These are phyloP conservation scores for Lagenaria siceraria DNA, from an alignment of 306 rosid genomes.

Conservation along the genomic window DNA sequence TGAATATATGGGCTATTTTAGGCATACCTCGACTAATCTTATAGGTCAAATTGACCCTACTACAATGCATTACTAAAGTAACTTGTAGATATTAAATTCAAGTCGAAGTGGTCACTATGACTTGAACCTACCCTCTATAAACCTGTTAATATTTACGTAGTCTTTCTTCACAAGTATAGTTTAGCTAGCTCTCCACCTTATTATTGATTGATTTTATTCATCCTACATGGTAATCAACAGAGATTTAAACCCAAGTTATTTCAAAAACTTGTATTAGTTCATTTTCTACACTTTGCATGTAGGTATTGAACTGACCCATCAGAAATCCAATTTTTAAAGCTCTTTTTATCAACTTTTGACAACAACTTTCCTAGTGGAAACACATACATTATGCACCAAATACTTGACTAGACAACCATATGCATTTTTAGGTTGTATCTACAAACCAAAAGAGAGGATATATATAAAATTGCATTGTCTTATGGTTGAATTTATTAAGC, in stretches of 20 bases:
- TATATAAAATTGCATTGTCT: slow-evolving; percentile 17
- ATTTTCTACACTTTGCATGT: background rate
- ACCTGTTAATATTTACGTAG: too few species aligned
- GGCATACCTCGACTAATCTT: too few species aligned
- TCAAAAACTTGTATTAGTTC: background rate
- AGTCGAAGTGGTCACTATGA: too few species aligned
- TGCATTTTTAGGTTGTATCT: slow-evolving; percentile 7
- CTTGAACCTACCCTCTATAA: too few species aligned
- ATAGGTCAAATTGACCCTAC: too few species aligned
- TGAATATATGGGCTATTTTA: too few species aligned
- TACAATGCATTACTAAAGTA: too few species aligned
- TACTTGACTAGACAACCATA: slow-evolving; percentile 22
- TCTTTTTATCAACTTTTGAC: slow-evolving; percentile 3
- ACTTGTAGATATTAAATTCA: too few species aligned
- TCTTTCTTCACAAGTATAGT: too few species aligned
- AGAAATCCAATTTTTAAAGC: background rate
- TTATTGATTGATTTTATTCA: background rate
- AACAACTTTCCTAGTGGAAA: slow-evolving; percentile 43
- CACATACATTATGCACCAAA: slow-evolving; percentile 66
- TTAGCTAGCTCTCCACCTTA: too few species aligned
- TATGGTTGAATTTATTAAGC: slow-evolving; percentile 11
- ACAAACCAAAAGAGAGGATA: background rate
- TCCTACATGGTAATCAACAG: background rate
- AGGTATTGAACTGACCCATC: background rate
- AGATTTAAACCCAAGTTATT: background rate